phyloP scores from a whole-genome alignment of 2,329 filamentous ascomycete species.

The Chalaropsis thielavioides region DNA sequence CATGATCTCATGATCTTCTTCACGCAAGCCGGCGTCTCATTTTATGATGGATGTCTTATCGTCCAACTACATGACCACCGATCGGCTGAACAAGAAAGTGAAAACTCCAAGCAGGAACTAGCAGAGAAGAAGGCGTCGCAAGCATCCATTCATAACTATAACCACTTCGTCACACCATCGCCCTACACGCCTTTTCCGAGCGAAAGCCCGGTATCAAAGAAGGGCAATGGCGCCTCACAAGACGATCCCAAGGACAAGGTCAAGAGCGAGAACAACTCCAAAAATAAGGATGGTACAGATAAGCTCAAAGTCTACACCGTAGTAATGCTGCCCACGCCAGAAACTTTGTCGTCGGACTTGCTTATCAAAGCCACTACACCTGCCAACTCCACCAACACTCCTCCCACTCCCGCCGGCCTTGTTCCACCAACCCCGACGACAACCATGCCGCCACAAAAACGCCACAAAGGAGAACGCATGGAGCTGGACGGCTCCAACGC shows the following conservation, averaged over 20 bases:
- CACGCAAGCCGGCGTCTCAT: conserved; percentile 53
- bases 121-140: conserved; percentile 48
- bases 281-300: conserved; percentile 35
- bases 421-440: conserved; percentile 49
- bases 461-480: conserved; percentile 55
- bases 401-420: conserved; percentile 34
- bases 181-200: conserved; percentile 60
- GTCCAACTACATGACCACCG: conserved; percentile 88
- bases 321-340: conserved; percentile 71
- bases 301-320: conserved; percentile 59
- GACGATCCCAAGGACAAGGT: conserved; percentile 26
- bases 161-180: conserved; percentile 78
- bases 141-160: conserved; percentile 87
- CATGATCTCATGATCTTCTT: conserved; percentile 80
- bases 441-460: conserved; percentile 46
- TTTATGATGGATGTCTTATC: conserved; percentile 91
- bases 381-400: conserved; percentile 20
- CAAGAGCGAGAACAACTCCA: conserved; percentile 37
- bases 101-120: conserved; percentile 35
- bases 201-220: conserved; percentile 26
- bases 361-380: conserved; percentile 61
- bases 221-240: conserved; percentile 19
- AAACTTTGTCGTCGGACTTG: conserved; percentile 62
- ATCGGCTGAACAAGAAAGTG: conserved; percentile 46
- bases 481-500: conserved; percentile 63